phyloP scores from a whole-genome alignment of 352 stramenopile genomes.

The Blastocystis sp. region DNA sequence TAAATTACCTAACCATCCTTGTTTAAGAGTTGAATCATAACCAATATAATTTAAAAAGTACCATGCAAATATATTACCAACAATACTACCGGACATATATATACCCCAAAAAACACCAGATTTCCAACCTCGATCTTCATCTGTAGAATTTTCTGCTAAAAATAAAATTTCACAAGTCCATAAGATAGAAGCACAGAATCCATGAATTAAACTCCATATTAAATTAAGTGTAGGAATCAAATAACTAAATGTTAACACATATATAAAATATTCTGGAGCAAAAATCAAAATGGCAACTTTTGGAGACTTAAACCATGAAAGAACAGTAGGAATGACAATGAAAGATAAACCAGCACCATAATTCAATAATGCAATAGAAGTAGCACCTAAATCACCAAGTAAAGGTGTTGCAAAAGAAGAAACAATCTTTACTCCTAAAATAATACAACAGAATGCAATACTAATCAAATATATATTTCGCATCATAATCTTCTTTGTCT shows the following conservation, averaged over 20 bases:
- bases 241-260: slow-evolving; percentile 32
- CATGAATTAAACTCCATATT: slow-evolving; percentile 36
- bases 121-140: slow-evolving; percentile 25
- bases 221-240: slow-evolving; percentile 23
- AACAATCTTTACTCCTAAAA: slow-evolving; percentile 27
- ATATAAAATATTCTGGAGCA: slow-evolving; percentile 21
- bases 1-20: no score
- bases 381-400: slow-evolving; percentile 21
- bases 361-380: slow-evolving; percentile 21
- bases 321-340: slow-evolving; percentile 28
- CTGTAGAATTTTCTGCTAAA: slow-evolving; percentile 23
- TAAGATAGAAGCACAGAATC: slow-evolving; percentile 20
- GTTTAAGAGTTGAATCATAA: no score
- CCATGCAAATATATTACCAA: slow-evolving; percentile 18
- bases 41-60: no score
- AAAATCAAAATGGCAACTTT: slow-evolving; percentile 22
- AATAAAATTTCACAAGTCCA: slow-evolving; percentile 29
- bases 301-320: slow-evolving; percentile 22
- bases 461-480: no score
- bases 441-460: no score
- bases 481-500: no score
- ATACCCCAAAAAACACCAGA: slow-evolving; percentile 35
- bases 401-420: slow-evolving; percentile 33
- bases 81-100: slow-evolving; percentile 28
- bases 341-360: slow-evolving; percentile 28